phyloP scores from a whole-genome alignment of 108 stramenopile species.

The Skeletonema grethae region DNA sequence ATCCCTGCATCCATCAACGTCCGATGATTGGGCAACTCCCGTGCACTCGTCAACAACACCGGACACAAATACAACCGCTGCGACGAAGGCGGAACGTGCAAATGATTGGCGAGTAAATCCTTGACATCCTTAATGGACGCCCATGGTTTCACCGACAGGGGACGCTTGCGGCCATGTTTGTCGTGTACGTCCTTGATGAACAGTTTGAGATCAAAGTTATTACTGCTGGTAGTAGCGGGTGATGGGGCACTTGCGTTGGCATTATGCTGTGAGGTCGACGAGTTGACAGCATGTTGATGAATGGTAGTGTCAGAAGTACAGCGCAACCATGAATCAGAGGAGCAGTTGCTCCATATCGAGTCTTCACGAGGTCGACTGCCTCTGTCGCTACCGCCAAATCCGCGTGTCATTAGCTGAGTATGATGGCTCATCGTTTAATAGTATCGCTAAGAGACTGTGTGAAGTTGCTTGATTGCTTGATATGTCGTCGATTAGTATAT shows the following conservation, averaged over 20 bases:
- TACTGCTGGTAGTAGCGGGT: not conserved
- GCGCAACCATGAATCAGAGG: slow-evolving; percentile 1
- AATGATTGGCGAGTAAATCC: slow-evolving; percentile 61
- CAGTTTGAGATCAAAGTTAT: slow-evolving; percentile 65
- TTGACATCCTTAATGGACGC: slow-evolving; percentile 87
- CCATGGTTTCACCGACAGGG: slow-evolving; percentile 81
- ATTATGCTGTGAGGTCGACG: not conserved
- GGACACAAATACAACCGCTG: slow-evolving; percentile 82
- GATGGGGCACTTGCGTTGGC: not conserved
- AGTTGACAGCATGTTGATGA: not conserved
- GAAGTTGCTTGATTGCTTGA: not conserved
- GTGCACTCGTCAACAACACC: slow-evolving; percentile 55
- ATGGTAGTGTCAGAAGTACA: not conserved
- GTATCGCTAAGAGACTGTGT: not conserved
- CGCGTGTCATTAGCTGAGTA: not conserved
- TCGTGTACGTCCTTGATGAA: slow-evolving; percentile 81
- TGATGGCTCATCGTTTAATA: not conserved
- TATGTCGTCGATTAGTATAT: not conserved
- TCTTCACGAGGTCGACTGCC: slow-evolving; percentile 2
- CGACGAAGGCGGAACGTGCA: slow-evolving; percentile 67
- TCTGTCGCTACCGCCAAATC: not conserved
- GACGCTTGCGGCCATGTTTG: slow-evolving; percentile 65
- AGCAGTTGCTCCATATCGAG: not conserved
- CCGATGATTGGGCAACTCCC: slow-evolving; percentile 79
- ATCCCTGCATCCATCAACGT: slow-evolving; percentile 88